Conservation (phyloP, 2,329 filamentous ascomycete genomes). For the Calonectria pseudoreteaudii region DNA sequence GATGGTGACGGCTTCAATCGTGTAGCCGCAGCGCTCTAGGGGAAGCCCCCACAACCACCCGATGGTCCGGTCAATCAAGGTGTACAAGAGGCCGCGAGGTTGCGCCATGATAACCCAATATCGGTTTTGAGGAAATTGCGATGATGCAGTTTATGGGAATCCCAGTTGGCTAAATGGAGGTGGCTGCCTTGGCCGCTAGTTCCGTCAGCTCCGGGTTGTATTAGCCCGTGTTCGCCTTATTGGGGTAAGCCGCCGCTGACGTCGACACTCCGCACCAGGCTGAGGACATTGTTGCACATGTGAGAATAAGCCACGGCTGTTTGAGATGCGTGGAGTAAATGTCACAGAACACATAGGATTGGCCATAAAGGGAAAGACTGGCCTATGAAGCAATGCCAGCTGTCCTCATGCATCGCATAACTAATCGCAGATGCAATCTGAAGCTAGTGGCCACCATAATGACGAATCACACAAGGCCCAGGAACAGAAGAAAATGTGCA, state of each 20-base stretch:
- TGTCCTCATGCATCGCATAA: neutral
- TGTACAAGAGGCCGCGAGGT: neutral
- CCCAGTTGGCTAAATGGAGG: too few relatives aligned
- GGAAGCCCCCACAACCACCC: neutral
- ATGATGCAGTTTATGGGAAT: neutral
- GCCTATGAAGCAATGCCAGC: neutral
- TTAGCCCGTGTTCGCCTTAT: neutral
- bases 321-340: neutral
- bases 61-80: neutral
- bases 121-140: neutral
- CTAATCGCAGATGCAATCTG: neutral
- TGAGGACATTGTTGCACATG: neutral
- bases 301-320: neutral
- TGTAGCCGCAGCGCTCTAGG: neutral
- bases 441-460: neutral
- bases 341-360: neutral
- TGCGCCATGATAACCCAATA: neutral
- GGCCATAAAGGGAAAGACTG: neutral
- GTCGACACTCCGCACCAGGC: neutral
- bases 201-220: neutral
- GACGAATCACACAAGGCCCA: neutral
- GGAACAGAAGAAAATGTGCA: neutral
- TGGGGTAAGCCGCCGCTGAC: neutral
- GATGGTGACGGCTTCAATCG: neutral
- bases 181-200: neutral